Conservation (phyloP, 805 yeast genomes). For the Yamadazyma akitaensis region DNA sequence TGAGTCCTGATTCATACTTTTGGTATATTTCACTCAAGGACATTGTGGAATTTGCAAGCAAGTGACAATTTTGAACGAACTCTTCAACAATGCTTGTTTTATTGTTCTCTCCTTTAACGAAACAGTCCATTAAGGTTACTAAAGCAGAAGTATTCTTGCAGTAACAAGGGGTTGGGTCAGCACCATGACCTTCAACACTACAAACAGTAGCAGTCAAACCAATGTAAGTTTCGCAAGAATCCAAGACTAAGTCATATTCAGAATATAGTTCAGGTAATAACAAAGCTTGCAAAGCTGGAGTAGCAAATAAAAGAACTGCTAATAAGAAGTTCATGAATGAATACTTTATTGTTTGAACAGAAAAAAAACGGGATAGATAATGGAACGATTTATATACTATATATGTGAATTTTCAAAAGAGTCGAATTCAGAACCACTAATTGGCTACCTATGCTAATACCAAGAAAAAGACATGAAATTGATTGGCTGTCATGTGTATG, state of each 20-base stretch:
- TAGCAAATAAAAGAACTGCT: not conserved
- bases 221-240: conserved; percentile 15
- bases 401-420: not conserved
- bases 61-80: conserved; percentile 14
- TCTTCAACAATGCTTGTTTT: conserved; percentile 12
- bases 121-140: conserved; percentile 21
- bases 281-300: not conserved
- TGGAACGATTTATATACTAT: not conserved
- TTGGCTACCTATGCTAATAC: not conserved
- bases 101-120: conserved; percentile 21
- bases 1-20: conserved; percentile 13
- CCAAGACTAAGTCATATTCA: conserved; percentile 12
- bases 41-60: conserved; percentile 5
- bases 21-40: conserved; percentile 12
- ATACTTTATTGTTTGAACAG: not conserved
- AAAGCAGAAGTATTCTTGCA: conserved; percentile 18
- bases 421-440: not conserved
- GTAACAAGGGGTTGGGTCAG: conserved; percentile 11
- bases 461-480: not conserved
- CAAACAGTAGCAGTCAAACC: conserved; percentile 15
- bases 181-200: not conserved
- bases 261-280: conserved; percentile 9
- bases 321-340: conserved; percentile 7
- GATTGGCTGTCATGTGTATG: conserved; percentile 1
- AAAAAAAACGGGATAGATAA: not conserved